Evolutionary conservation across 495 filamentous ascomycete genomes (phyloP).

Genomic region (Terfezia boudieri): DNA sequence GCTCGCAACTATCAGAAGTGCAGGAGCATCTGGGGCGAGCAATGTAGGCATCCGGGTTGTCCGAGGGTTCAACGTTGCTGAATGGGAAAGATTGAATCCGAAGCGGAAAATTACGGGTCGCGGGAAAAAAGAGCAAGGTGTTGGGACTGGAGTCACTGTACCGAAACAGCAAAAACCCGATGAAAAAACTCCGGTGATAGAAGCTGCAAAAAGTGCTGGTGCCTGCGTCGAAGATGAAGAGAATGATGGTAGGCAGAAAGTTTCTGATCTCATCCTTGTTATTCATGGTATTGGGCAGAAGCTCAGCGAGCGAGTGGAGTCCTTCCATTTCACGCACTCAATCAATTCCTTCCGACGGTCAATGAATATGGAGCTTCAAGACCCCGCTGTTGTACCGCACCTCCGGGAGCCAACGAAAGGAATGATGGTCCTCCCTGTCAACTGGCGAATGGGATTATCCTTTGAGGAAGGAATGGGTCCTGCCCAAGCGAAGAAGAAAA

Average conservation of each 20-base stretch:
- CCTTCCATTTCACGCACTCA: conserved; percentile 87
- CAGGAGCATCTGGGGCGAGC: conserved; percentile 21
- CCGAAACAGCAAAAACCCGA: conserved; percentile 1
- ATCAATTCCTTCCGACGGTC: conserved; percentile 77
- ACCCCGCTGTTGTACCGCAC: conserved; percentile 44
- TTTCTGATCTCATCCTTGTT: conserved; percentile 72
- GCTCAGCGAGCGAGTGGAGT: conserved; percentile 83
- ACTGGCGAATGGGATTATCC: conserved; percentile 72
- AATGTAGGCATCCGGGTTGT: conserved; percentile 62
- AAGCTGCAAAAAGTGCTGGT: background rate
- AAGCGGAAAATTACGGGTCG: conserved; percentile 16
- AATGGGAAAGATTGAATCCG: conserved; percentile 54
- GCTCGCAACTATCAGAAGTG: conserved; percentile 64
- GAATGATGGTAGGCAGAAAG: conserved; percentile 34
- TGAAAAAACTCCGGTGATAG: background rate
- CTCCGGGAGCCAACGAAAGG: conserved; percentile 42
- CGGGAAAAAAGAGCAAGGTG: conserved; percentile 11
- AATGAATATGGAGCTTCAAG: conserved; percentile 65
- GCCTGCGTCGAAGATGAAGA: conserved; percentile 2
- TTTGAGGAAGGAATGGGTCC: conserved; percentile 50
- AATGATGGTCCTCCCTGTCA: conserved; percentile 38
- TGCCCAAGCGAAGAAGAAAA: conserved; percentile 27
- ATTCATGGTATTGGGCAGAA: conserved; percentile 88
- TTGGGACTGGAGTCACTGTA: conserved; percentile 3
- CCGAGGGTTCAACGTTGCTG: conserved; percentile 56